Evolutionary conservation across 2,329 filamentous ascomycete species (phyloP).

Genomic region (Neopestalotiopsis sp.): DNA sequence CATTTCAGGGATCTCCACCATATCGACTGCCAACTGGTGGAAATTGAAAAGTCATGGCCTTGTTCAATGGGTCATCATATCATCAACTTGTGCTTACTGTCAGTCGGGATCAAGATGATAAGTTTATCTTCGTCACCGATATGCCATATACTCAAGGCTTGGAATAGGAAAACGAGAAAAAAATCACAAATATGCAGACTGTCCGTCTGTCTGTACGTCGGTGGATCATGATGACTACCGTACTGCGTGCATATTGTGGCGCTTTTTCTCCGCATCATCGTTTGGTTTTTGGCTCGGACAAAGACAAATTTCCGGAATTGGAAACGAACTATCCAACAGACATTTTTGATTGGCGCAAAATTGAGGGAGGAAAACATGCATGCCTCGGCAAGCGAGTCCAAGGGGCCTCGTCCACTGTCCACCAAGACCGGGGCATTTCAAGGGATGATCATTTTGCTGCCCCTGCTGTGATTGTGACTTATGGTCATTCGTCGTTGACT

Average conservation of each 20-base stretch:
- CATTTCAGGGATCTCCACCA: not conserved
- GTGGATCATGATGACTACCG: not conserved
- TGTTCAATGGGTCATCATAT: not conserved
- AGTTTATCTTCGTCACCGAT: no score
- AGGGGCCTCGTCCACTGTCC: not conserved
- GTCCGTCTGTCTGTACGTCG: not conserved
- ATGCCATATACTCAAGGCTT: no score
- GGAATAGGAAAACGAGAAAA: no score
- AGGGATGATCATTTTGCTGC: not conserved
- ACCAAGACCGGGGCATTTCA: not conserved
- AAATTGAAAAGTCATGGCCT: not conserved
- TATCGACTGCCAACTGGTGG: not conserved
- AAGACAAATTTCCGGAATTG: conserved; percentile 1
- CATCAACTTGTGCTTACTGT: not conserved
- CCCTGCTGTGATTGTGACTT: not conserved
- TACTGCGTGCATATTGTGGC: not conserved
- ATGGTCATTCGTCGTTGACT: not conserved
- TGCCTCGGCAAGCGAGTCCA: conserved; percentile 7
- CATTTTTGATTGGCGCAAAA: conserved; percentile 14
- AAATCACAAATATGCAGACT: no score
- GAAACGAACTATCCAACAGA: not conserved
- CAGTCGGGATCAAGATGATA: not conserved
- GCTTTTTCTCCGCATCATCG: not conserved
- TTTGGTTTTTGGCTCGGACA: not conserved
- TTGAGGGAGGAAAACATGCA: not conserved